A percentile compares a stretch with the other conserved stretches of the same genome.
These are phyloP conservation scores for Bipolaris oryzae DNA, from an alignment of 2,329 filamentous ascomycete genomes.

Conservation along the genomic window DNA sequence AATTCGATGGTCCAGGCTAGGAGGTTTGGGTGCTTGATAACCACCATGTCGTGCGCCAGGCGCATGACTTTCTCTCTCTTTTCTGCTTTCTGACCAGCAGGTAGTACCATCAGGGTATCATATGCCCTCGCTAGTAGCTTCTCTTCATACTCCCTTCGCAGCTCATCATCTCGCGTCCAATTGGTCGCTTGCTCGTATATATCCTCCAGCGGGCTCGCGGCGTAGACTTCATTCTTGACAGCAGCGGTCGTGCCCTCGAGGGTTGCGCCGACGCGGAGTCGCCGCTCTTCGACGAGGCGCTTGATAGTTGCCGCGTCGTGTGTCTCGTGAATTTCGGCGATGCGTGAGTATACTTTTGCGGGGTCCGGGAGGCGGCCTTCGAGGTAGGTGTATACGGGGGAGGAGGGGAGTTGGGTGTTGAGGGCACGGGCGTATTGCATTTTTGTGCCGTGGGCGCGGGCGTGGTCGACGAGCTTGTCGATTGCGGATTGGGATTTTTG, in stretches of 20 bases:
- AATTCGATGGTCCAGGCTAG: constrained; percentile 90
- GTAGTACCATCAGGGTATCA: constrained; percentile 74
- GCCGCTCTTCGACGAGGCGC: constrained; percentile 83
- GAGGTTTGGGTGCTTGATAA: constrained; percentile 88
- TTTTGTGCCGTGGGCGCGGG: constrained; percentile 72
- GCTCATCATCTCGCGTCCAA: constrained; percentile 86
- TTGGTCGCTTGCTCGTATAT: constrained; percentile 85
- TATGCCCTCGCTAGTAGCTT: constrained; percentile 83
- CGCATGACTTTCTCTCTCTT: constrained; percentile 77
- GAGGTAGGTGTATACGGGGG: constrained; percentile 78
- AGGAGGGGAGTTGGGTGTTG: constrained; percentile 76
- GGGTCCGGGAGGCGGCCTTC: constrained; percentile 85
- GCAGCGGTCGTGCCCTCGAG: constrained; percentile 83
- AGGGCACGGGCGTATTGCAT: constrained; percentile 78
- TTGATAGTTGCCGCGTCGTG: constrained; percentile 92
- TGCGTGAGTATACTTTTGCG: constrained; percentile 76
- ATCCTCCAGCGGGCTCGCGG: constrained; percentile 75
- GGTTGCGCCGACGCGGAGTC: constrained; percentile 84
- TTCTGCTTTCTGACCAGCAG: constrained; percentile 68
- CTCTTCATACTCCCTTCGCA: constrained; percentile 85
- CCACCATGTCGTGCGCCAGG: constrained; percentile 89
- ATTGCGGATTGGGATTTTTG: constrained; percentile 67
- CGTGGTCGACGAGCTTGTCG: constrained; percentile 79
- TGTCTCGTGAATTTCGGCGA: constrained; percentile 81
- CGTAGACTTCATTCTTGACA: constrained; percentile 84